phyloP scores from a whole-genome alignment of 2,329 filamentous ascomycete genomes.

The Aspergillus felis region DNA sequence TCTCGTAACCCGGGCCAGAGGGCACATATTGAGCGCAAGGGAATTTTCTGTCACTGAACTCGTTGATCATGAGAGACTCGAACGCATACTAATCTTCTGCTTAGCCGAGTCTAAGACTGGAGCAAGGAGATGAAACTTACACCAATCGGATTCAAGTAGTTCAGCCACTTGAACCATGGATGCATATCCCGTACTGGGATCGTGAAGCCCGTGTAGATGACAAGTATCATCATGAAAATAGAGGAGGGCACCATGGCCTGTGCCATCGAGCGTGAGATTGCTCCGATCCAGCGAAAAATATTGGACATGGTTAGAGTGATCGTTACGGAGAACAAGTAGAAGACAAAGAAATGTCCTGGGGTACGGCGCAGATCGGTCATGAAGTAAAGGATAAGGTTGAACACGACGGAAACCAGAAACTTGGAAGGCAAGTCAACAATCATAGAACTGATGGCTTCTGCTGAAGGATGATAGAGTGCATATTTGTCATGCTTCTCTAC shows the following conservation, averaged over 20 bases:
- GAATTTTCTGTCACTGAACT: conserved; percentile 66
- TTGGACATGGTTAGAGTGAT: conserved; percentile 77
- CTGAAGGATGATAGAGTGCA: conserved; percentile 82
- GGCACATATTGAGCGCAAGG: conserved; percentile 46
- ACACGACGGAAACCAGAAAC: conserved; percentile 64
- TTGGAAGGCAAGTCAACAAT: conserved; percentile 82
- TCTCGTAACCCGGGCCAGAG: conserved; percentile 38
- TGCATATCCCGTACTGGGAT: conserved; percentile 61
- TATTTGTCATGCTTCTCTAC: conserved; percentile 87
- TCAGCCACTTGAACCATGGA: conserved; percentile 78
- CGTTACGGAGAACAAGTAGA: conserved; percentile 70
- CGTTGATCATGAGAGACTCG: conserved; percentile 78
- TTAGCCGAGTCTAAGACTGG: not conserved
- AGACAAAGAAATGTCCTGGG: conserved; percentile 78
- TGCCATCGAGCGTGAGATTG: conserved; percentile 63
- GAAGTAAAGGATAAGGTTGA: conserved; percentile 81
- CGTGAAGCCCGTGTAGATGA: conserved; percentile 50
- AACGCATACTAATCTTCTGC: conserved; percentile 59
- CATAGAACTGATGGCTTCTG: conserved; percentile 84
- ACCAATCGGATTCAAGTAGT: conserved; percentile 72
- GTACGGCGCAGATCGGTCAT: conserved; percentile 76
- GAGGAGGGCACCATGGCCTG: conserved; percentile 55
- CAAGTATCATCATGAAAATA: conserved; percentile 42
- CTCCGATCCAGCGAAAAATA: conserved; percentile 76
- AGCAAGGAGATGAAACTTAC: conserved; percentile 13